Evolutionary conservation across 2,329 filamentous ascomycete species (phyloP), one percentile per base, ranked within the genome.

Genomic region (Talaromyces sp.): DNA sequence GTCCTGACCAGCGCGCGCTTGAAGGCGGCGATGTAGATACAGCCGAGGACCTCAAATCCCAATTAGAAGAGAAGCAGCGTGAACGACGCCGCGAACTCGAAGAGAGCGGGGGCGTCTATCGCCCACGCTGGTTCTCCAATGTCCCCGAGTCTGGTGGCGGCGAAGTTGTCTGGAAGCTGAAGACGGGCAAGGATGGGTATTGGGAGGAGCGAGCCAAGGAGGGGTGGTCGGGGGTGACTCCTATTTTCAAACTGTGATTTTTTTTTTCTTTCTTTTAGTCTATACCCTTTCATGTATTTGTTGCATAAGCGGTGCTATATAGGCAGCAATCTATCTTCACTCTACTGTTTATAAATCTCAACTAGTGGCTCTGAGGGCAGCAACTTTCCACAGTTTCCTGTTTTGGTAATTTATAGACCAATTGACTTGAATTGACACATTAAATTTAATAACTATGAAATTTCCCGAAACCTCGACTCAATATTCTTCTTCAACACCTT

Each of bases 31-130:
- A 90, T 57, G 78, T 96, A 15, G 93, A 98, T 68, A 82, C 85
- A 6, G 95, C 95, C 0, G 95, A 99, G 81, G 84, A 81, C 42
- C 80, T 91, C 71, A 99, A 99, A 78, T 86, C 88, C 7, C 83
- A 82, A 66, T 82, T 99, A 4, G 95, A 99, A 72, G 93, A 98
- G 77, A 84, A 84, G 11, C 95, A 99, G 79, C 83, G 95, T 33
- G 81, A 81, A 17, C 82, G 95, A 54, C 82, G 95, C 58, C 85
- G 86, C 66, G 85, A 88, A 10, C 80, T 93, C 78, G 95, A 98
- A 73, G 87, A 87, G 55, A 81, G 81, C 4, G 91, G 90, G 1
- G 87, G 92, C 69, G 77, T 80, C 62, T 88, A 93, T 82, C 84
- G 79, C 67, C 91, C 95, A 6, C 83, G 85, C 66, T 99, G 93